phyloP scores from a whole-genome alignment of 2,329 filamentous ascomycete genomes.

The Macrophomina pseudophaseolina region DNA sequence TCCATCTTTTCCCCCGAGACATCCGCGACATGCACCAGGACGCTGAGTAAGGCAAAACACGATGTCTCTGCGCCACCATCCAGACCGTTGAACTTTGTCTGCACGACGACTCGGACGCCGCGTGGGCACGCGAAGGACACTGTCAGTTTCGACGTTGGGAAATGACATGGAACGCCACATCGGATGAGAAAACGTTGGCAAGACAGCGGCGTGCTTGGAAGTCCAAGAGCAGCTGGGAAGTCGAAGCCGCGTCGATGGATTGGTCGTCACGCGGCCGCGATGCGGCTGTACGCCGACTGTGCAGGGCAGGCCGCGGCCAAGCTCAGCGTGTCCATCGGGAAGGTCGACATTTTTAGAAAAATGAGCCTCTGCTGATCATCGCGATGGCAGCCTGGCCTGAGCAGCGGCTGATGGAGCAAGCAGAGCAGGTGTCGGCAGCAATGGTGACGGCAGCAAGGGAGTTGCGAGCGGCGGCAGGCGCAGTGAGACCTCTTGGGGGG shows the following conservation, averaged over 20 bases:
- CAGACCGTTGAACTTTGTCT: constrained; percentile 2
- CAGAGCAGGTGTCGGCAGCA: not conserved
- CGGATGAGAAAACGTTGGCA: not conserved
- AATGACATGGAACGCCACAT: not conserved
- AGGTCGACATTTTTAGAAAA: constrained; percentile 1
- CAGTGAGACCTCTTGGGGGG: not conserved
- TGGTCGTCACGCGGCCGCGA: constrained; percentile 2
- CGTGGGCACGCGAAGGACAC: not conserved
- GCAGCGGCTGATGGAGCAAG: not conserved
- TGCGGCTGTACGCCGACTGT: not conserved
- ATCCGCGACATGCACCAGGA: not conserved
- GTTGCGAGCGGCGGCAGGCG: not conserved
- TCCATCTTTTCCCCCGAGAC: not conserved
- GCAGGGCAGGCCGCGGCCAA: not conserved
- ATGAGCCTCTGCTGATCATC: not conserved
- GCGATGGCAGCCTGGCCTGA: not conserved
- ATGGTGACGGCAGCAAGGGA: not conserved
- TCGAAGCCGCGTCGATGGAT: not conserved
- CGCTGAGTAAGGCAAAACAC: constrained; percentile 15
- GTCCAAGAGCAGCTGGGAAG: not conserved
- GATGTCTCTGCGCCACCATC: not conserved
- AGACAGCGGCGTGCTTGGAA: not conserved
- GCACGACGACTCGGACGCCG: not conserved
- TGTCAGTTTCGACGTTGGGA: not conserved
- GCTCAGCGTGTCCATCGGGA: not conserved